Evolutionary conservation across 2,329 filamentous ascomycete genomes (phyloP).

Genomic region (Cytospora chrysosperma): DNA sequence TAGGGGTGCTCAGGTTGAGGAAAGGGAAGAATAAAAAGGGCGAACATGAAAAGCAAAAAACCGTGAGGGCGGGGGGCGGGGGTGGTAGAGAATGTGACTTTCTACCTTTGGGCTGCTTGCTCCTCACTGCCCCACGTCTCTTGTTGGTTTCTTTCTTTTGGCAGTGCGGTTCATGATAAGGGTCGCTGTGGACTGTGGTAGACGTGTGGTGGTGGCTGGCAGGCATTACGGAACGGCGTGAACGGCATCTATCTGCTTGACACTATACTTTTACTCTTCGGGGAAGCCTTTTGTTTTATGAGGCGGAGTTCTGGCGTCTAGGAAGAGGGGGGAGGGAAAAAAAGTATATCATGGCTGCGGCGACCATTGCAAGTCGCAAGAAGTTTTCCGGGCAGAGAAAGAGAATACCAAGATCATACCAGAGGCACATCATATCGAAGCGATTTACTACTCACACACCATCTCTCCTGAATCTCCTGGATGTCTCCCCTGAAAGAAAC

Average conservation of each 20-base stretch:
- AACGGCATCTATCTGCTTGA: neutral
- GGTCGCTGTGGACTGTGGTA: neutral
- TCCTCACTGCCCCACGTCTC: neutral
- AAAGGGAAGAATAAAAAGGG: neutral
- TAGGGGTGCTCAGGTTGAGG: neutral
- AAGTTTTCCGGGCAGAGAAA: no score
- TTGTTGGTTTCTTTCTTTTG: neutral
- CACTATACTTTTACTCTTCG: neutral
- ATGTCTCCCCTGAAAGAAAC: neutral
- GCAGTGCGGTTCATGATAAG: neutral
- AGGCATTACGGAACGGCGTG: neutral
- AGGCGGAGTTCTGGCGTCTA: constrained; percentile 20
- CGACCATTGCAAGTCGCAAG: neutral
- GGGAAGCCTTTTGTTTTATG: neutral
- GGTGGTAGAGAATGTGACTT: no score
- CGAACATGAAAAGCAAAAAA: neutral
- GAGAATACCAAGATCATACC: neutral
- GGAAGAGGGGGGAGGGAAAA: constrained; percentile 9
- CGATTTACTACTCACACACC: neutral
- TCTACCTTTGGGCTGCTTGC: neutral
- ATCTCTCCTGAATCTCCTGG: no score
- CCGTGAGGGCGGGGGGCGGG: no score
- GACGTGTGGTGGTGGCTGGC: neutral
- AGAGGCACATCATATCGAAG: neutral
- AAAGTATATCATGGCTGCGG: neutral